Evolutionary conservation across 2,329 filamentous ascomycete genomes (phyloP), one percentile per base, ranked within the genome.

Genomic region (Ilyonectria robusta): DNA sequence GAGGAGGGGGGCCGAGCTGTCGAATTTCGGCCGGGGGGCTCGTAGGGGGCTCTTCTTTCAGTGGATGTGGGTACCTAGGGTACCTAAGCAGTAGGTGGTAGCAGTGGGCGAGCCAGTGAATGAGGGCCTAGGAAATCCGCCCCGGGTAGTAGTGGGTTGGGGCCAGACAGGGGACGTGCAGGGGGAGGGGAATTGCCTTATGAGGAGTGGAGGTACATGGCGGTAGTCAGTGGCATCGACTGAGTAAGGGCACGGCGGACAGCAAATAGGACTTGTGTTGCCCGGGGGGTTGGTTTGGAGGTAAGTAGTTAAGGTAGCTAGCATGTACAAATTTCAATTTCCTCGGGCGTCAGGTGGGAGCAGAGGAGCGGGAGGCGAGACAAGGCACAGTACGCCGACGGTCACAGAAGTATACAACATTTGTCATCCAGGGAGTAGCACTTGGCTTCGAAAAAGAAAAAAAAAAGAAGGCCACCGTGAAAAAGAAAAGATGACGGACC

Each of bases 1-100:
- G 69, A 61, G 26, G 57, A 59, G 40, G 26, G 65, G 55, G 65
- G 50, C 42, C 50, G 63, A 65, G 63, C 63, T 69, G 66, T 69
- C 63, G 66, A 69, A 69, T 69, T 69, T 69, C 63, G 62, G 63
- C 62, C 66, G 58, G 62, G 66, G 62, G 50, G 19, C 17, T 19
- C 59, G 46, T 62, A 64, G 65, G 56, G 61, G 65, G 54, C 8
- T n/a, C 44, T 53, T 59, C 53, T 51, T 54, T 50, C 65, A 67
- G 65, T 60, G 56, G 65, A 56, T 60, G 65, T 67, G 62, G 61
- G 61, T 58, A 55, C 33, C 48, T 55, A 62, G 48, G 51, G 40
- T 48, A 62, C 60, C 59, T 42, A 48, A 51, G 59, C 53, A 53
- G 55, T 54, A 59, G 62, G 42, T 59, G 62, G 48, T 58, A 51